Percentiles rank a stretch among this genome's conserved stretches.
Evolutionary conservation across 768 basidiomycete genomes (phyloP).

Genomic region (Termitomyces eurrhizus): DNA sequence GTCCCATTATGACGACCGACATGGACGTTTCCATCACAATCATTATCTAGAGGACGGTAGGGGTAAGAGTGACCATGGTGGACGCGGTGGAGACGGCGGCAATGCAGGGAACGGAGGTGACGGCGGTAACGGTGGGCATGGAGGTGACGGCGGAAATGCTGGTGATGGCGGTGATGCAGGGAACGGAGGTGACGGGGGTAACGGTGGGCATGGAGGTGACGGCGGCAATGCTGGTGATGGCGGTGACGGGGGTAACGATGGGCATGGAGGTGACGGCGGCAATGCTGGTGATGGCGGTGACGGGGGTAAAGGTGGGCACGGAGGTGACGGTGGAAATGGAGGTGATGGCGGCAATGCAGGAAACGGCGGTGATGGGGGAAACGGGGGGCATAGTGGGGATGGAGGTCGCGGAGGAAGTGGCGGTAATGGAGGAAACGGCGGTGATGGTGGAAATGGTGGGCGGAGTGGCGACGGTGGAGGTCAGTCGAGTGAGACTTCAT

Average conservation of each 20-base stretch:
- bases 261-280: conserved; percentile 1
- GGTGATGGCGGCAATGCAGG: not conserved
- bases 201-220: not conserved
- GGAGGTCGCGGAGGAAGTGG: not conserved
- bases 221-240: not conserved
- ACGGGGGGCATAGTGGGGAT: not conserved
- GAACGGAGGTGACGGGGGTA: not conserved
- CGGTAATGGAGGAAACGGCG: not conserved
- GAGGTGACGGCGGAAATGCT: conserved; percentile 1
- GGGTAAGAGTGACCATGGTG: not conserved
- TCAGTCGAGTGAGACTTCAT: not conserved
- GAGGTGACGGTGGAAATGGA: not conserved
- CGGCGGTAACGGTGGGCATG: not conserved
- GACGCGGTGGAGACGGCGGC: not conserved
- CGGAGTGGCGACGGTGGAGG: not conserved
- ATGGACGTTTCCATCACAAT: not conserved
- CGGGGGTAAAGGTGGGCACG: too few species aligned
- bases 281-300: not conserved
- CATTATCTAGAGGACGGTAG: not conserved
- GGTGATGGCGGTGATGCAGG: not conserved
- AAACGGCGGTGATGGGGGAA: not conserved
- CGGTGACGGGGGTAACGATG: not conserved
- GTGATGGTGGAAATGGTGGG: conserved; percentile 2
- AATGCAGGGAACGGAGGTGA: not conserved
- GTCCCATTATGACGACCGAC: not conserved